These are phyloP conservation scores for Colletotrichum tropicale DNA, from an alignment of 2,329 filamentous ascomycete species.

Conservation along the genomic window DNA sequence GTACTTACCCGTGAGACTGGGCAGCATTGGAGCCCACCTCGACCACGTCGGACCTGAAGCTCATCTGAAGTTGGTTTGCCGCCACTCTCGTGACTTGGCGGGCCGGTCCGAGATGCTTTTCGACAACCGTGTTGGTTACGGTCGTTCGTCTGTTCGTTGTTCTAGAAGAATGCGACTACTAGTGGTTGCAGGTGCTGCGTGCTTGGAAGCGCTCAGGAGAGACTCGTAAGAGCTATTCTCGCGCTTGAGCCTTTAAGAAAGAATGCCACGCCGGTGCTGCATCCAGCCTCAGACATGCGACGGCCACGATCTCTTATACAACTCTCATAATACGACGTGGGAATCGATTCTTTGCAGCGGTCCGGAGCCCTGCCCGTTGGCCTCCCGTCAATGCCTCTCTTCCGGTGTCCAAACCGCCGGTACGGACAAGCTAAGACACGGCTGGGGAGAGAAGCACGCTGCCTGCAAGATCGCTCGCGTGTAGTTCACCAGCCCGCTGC, in stretches of 20 bases:
- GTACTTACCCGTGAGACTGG: neutral
- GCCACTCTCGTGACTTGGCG: neutral
- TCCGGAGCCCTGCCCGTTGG: neutral
- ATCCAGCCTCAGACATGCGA: neutral
- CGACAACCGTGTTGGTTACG: neutral
- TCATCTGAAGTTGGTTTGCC: constrained; percentile 2
- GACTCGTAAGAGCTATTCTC: neutral
- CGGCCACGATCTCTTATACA: neutral
- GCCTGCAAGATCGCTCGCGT: neutral
- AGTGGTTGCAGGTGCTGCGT: neutral
- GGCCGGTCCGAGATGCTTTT: neutral
- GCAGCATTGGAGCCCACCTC: constrained; percentile 11
- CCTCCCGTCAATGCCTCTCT: neutral
- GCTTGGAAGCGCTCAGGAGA: neutral
- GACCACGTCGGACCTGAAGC: constrained; percentile 10
- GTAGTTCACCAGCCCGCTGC: neutral
- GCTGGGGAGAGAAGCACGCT: neutral
- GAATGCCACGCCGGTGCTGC: neutral
- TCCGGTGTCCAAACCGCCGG: neutral
- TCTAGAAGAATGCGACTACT: neutral
- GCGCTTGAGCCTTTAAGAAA: neutral
- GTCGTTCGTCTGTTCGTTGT: neutral
- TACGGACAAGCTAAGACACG: neutral
- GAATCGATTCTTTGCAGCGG: neutral
- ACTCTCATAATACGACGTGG: neutral